phyloP scores from a whole-genome alignment of 331 rosid species.

The Phaseolus coccineus region DNA sequence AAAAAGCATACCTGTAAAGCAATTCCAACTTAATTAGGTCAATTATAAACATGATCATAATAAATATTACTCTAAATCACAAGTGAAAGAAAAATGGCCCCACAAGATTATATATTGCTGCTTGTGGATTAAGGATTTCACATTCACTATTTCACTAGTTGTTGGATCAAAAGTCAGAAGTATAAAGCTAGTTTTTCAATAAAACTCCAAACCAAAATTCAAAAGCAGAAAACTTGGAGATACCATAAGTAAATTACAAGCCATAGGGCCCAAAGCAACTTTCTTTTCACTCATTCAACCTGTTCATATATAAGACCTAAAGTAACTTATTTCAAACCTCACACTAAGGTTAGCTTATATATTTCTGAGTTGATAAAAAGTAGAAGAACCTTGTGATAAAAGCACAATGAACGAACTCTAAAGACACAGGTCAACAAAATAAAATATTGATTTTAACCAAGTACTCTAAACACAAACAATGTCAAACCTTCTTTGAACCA shows the following conservation, averaged over 20 bases:
- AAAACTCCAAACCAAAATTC: neutral
- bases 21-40: constrained; percentile 4
- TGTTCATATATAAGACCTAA: constrained; percentile 6
- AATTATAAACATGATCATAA: constrained; percentile 1
- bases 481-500: constrained; percentile 81
- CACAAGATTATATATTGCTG: constrained; percentile 16
- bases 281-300: neutral
- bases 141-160: neutral
- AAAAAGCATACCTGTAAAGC: neutral
- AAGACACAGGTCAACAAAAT: neutral
- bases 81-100: neutral
- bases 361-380: constrained; percentile 13
- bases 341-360: constrained; percentile 24
- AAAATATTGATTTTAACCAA: neutral
- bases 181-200: neutral
- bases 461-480: neutral
- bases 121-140: constrained; percentile 11
- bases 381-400: constrained; percentile 19
- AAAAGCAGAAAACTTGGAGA: neutral
- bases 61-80: constrained; percentile 8
- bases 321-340: neutral
- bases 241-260: neutral
- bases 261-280: neutral
- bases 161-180: constrained; percentile 5
- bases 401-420: constrained; percentile 20